Conservation (phyloP, 331 rosid genomes). For the Rosa hybrid region DNA sequence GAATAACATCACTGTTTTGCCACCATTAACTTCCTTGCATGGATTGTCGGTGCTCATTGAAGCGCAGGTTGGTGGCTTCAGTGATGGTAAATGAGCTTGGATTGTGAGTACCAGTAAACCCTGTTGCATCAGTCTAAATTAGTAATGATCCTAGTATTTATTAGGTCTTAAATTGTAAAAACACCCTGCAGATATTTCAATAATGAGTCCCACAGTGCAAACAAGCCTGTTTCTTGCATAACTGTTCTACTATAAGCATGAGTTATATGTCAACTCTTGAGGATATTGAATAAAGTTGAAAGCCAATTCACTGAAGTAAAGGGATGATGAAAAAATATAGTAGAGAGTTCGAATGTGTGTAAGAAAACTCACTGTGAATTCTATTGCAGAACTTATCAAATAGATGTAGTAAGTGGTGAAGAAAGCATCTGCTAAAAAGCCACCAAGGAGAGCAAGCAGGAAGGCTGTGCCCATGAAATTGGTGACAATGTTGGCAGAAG, state of each 20-base stretch:
- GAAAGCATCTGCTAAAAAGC: constrained; percentile 76
- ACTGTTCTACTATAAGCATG: background rate
- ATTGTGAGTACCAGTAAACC: constrained; percentile 72
- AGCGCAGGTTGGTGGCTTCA: constrained; percentile 64
- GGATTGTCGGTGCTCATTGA: constrained; percentile 27
- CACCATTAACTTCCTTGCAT: constrained; percentile 55
- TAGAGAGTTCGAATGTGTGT: background rate
- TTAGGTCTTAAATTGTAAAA: background rate
- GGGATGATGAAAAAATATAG: background rate
- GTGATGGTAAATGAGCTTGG: constrained; percentile 69
- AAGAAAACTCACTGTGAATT: constrained; percentile 58
- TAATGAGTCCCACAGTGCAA: constrained; percentile 15
- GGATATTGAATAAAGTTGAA: constrained; percentile 18
- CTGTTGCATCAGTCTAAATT: constrained; percentile 40
- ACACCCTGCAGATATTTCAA: constrained; percentile 25
- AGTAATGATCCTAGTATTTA: background rate
- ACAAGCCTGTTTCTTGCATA: background rate
- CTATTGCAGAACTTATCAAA: constrained; percentile 70
- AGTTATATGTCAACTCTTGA: background rate
- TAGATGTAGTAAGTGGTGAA: constrained; percentile 68
- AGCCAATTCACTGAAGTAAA: background rate
- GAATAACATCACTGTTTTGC: constrained; percentile 55
- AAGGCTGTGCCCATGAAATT: constrained; percentile 91
- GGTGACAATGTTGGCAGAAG: constrained; percentile 72
- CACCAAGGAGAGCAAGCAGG: constrained; percentile 85